Evolutionary conservation across 2,329 filamentous ascomycete species (phyloP).

Genomic region (Trichoderma sp.): DNA sequence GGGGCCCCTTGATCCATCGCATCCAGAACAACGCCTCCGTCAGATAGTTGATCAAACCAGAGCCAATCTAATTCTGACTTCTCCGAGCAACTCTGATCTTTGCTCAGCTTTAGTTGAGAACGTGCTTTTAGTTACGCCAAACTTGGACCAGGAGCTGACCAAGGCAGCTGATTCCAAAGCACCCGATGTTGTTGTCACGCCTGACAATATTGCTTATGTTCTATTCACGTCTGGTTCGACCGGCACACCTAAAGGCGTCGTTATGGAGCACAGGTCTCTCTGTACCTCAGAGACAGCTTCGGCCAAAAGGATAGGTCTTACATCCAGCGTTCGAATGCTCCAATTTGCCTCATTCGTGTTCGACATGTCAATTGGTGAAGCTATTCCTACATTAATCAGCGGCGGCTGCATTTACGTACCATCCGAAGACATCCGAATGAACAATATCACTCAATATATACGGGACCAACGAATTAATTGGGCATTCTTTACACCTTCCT

Average conservation of each 20-base stretch:
- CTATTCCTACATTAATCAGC: neutral
- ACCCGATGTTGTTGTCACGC: neutral
- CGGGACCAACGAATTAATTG: neutral
- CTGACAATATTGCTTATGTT: neutral
- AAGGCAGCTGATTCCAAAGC: neutral
- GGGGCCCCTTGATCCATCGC: conserved; percentile 21
- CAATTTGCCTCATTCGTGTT: conserved; percentile 17
- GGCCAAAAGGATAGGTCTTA: neutral
- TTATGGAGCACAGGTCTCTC: conserved; percentile 4
- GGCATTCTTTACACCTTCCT: conserved; percentile 5
- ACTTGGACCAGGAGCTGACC: neutral
- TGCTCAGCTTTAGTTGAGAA: conserved; percentile 21
- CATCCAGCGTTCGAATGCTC: neutral
- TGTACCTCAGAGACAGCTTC: neutral
- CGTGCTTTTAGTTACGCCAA: conserved; percentile 16
- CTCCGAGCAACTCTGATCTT: conserved; percentile 19
- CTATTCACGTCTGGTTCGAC: conserved; percentile 15
- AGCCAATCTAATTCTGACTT: conserved; percentile 3
- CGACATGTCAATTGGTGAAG: conserved; percentile 15
- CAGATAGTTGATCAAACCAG: conserved; percentile 14
- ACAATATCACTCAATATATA: neutral
- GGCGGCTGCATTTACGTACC: conserved; percentile 2
- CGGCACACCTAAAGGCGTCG: conserved; percentile 1
- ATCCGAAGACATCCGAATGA: conserved; percentile 8
- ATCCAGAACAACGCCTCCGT: conserved; percentile 17